Evolutionary conservation across 495 filamentous ascomycete genomes (phyloP), one percentile per base, ranked within the genome.

Genomic region (Chaetomium cochliodes): DNA sequence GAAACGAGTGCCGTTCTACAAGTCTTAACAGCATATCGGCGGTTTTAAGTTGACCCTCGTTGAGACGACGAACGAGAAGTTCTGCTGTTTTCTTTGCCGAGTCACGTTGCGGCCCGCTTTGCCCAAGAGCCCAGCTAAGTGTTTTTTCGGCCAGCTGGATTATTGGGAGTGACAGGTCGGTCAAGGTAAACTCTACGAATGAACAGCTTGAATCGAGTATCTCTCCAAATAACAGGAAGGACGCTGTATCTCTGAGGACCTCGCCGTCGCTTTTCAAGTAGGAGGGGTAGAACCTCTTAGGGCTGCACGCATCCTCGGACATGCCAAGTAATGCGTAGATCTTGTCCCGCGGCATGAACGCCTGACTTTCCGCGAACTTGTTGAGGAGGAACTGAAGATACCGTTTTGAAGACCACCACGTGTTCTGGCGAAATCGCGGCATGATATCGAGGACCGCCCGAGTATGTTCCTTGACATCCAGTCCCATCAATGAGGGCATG

Each of bases 371-470:
- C 6, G 58, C 5, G 58, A 78, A 78, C 16, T 70, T 74, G 12
- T 51, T 1, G 5, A 79, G 64, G 3, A 79, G 64, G 23, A 67
- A 70, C 13, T 69, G 46, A 11, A 79, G 74, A 25, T 69, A 39
- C 22, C 64, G 68, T 1, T 58, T 65, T 41, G 69, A 13, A 1
- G 41, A 57, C 72, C 72, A 76, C 74, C 76, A 76, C 2, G 74
- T 75, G 0, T 60, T 46, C 51, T 69, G 47, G n/a, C 74, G 64
- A 0, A 64, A 41, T 2, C 75, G 70, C 3, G 75, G 74, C 69
- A 77, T 75, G 49, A 78, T 72, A 47, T 77, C 75, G 18, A 78
- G 68, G 3, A 78, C 68, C 16, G 75, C 69, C 62, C 77, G 71
- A 7, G 50, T 69, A 59, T 69, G 67, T 13, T 25, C 1, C 0